These are phyloP conservation scores for Fusarium udum DNA, from an alignment of 2,329 filamentous ascomycete species.

Conservation along the genomic window DNA sequence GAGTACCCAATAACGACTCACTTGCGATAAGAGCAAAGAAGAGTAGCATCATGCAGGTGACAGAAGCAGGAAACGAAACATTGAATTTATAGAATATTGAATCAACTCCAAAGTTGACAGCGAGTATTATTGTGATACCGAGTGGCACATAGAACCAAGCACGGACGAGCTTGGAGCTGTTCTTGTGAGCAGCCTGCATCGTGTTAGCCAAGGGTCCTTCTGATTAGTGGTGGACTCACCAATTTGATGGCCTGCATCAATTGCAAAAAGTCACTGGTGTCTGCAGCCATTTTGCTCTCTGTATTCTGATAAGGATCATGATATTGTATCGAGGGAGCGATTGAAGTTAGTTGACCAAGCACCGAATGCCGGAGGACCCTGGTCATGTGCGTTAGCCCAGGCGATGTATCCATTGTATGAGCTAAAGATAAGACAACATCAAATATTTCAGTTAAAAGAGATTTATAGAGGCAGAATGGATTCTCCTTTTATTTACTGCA, in stretches of 20 bases:
- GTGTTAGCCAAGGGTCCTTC: slow-evolving; percentile 8
- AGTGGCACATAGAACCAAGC: slow-evolving; percentile 62
- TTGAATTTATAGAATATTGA: slow-evolving; percentile 55
- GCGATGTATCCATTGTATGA: slow-evolving; percentile 3
- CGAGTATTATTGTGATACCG: slow-evolving; percentile 53
- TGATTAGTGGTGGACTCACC: slow-evolving; percentile 12
- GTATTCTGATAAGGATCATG: background rate
- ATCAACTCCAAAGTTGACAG: slow-evolving; percentile 56
- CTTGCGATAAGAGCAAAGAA: slow-evolving; percentile 60
- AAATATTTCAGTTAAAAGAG: background rate
- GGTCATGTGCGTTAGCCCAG: slow-evolving; percentile 21
- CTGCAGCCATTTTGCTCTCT: slow-evolving; percentile 26
- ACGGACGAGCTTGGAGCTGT: slow-evolving; percentile 31
- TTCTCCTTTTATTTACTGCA: background rate
- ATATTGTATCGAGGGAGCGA: slow-evolving; percentile 1
- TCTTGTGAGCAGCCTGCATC: slow-evolving; percentile 30
- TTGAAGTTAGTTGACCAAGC: slow-evolving; percentile 11
- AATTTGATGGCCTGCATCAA: slow-evolving; percentile 35
- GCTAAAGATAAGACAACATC: background rate
- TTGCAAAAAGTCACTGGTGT: slow-evolving; percentile 23
- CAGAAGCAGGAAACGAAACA: slow-evolving; percentile 67
- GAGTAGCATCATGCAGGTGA: slow-evolving; percentile 65
- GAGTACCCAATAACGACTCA: slow-evolving; percentile 58
- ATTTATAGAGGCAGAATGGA: background rate
- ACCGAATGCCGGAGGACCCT: slow-evolving; percentile 9